Conservation (phyloP, 1,139 yeast species). For the Magnusiomyces starmeri region DNA sequence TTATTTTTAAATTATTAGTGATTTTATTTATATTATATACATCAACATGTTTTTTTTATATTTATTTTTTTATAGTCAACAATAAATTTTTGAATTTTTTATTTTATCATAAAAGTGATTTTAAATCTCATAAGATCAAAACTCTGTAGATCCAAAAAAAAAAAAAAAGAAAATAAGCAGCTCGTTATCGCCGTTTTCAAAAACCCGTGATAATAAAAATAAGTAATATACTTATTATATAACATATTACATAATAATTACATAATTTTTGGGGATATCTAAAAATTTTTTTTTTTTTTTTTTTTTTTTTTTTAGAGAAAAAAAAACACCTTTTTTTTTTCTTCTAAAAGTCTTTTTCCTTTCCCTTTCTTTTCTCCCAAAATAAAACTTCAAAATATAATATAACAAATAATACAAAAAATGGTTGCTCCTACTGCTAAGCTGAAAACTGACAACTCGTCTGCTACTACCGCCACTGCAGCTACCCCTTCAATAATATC, state of each 20-base stretch:
- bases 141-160: neutral
- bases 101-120: too few relatives aligned
- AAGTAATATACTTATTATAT: neutral
- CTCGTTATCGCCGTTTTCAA: neutral
- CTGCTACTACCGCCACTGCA: constrained; percentile 14
- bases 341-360: neutral
- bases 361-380: neutral
- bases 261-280: too few relatives aligned
- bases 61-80: neutral
- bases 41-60: neutral
- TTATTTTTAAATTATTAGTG: too few relatives aligned
- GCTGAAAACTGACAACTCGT: constrained; percentile 22
- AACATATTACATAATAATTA: too few relatives aligned
- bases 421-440: constrained; percentile 75
- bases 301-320: neutral
- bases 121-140: neutral
- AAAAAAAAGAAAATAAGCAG: neutral
- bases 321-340: neutral
- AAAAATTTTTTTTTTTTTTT: neutral
- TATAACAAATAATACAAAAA: neutral
- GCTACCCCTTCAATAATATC: constrained; percentile 13
- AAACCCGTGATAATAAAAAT: neutral
- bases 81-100: neutral
- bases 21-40: too few relatives aligned
- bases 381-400: neutral